phyloP scores from a whole-genome alignment of 164 flowering plant genomes.

The Nymphaea thermarum region DNA sequence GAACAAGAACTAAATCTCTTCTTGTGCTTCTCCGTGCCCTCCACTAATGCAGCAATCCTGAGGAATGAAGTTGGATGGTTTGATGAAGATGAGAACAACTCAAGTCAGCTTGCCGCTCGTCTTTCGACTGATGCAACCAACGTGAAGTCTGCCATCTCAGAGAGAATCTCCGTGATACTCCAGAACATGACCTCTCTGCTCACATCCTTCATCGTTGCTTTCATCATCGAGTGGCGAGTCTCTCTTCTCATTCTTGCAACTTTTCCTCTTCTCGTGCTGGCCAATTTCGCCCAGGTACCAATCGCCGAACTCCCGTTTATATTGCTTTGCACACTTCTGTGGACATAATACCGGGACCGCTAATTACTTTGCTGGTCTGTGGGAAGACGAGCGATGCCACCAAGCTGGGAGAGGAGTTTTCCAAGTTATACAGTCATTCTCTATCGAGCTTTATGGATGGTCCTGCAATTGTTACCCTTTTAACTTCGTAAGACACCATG shows the following conservation, averaged over 20 bases:
- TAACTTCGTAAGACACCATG: no score
- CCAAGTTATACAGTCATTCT: no score
- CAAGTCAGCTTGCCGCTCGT: slow-evolving; percentile 85
- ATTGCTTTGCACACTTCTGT: no score
- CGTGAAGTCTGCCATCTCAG: slow-evolving; percentile 92
- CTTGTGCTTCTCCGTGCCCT: background rate
- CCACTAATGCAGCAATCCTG: slow-evolving; percentile 51
- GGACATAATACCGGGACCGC: no score
- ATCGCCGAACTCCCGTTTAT: background rate
- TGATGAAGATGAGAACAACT: slow-evolving; percentile 94
- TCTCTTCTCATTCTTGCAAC: slow-evolving; percentile 87
- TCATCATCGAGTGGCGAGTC: slow-evolving; percentile 96
- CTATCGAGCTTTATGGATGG: no score
- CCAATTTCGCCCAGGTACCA: slow-evolving; percentile 90
- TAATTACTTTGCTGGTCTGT: no score
- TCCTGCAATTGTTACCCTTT: no score
- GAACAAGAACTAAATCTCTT: background rate
- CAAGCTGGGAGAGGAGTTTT: no score
- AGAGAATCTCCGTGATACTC: slow-evolving; percentile 88
- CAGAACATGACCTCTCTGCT: slow-evolving; percentile 98
- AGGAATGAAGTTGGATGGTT: slow-evolving; percentile 99
- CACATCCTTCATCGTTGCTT: slow-evolving; percentile 94
- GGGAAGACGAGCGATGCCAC: no score
- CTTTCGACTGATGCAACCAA: slow-evolving; percentile 93
- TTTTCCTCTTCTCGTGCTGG: slow-evolving; percentile 90